Percentiles rank a stretch among this genome's conserved stretches.
These are phyloP conservation scores for Ceratocystis cacaofunesta DNA, from an alignment of 2,329 filamentous ascomycete genomes.

Conservation along the genomic window DNA sequence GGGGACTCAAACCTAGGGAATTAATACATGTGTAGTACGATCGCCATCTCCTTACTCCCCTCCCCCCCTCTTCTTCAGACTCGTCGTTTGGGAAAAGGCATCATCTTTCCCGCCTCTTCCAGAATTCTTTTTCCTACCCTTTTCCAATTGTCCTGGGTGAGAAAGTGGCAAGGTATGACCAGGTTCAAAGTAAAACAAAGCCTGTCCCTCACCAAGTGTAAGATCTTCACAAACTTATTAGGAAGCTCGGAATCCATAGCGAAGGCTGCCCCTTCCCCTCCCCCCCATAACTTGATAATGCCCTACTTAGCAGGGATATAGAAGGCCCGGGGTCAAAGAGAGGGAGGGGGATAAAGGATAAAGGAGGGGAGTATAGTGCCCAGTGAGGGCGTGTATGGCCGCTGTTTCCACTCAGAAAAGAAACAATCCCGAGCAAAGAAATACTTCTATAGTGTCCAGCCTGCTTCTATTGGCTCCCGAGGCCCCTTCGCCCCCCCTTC, in stretches of 20 bases:
- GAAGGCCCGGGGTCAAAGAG: slow-evolving; percentile 3
- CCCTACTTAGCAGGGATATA: background rate
- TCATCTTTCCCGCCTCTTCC: background rate
- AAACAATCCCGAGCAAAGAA: too few species aligned
- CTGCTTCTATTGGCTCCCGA: too few species aligned
- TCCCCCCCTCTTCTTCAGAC: background rate
- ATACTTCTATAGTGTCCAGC: too few species aligned
- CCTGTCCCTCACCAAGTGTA: slow-evolving; percentile 2
- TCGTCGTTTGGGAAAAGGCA: background rate
- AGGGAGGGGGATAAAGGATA: background rate
- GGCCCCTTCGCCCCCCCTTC: background rate
- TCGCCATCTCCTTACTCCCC: background rate
- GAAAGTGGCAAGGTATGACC: background rate
- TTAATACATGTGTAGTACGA: background rate
- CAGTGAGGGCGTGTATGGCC: background rate
- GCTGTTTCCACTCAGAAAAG: too few species aligned
- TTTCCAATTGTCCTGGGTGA: background rate
- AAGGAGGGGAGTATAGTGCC: background rate
- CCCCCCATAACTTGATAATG: too few species aligned
- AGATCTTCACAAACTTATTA: background rate
- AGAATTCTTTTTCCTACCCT: background rate
- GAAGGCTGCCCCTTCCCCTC: background rate
- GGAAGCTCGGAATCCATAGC: background rate
- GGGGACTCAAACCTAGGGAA: too few species aligned
- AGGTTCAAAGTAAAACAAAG: background rate